Base-by-base conservation (phyloP, 2,329 filamentous ascomycete species). In the Diplocarpon rosae region DNA sequence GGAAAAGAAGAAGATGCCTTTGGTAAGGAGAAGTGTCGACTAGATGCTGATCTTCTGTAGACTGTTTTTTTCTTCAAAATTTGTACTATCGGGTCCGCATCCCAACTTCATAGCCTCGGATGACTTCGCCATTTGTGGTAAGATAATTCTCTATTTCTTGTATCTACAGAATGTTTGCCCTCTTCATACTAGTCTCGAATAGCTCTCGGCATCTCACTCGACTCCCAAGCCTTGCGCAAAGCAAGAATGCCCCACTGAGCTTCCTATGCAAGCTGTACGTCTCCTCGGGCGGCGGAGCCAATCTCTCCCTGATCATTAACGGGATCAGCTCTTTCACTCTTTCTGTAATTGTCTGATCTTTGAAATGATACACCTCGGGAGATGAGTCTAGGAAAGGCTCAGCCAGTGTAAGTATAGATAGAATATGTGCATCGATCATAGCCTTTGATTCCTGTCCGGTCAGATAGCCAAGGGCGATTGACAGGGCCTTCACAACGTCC, bases 261-360 rank as follows among this genome's bases (percentile, higher is more conserved):
- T 98, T 98, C 49, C 92, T 77, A 65, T 98, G 92, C 58, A 98
- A 66, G 62, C 83, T 90, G 61, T 98, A 98, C 42, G 92, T 98
- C 71, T 98, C 92, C 67, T 98, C 93, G 0, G 92, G 92, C 17
- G 93, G 92, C 17, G 92, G 90, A 13, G 86, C 79, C 15, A 98
- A 67, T 30, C 92, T 70, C 69, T 98, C 92, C 45, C 78, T 76
- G 37, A 98, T 72, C 92, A 98, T 98, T 42, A 94, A 69, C 13
- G 92, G 92, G 54, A 98, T 96, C 42, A 94, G 72, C 3, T 71
- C 75, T 58, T 89, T 80, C 46, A 98, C 90, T 36, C 93, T 75
- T 59, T 96, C 89, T 1, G 92, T 98, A 55, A 98, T 96, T 1
- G 90, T 98, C 69, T 98, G 92, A 59, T 90, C 79, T 48, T 76